These are phyloP conservation scores for Ottelia alismoides DNA, from an alignment of 106 monocot genomes.

Conservation along the genomic window DNA sequence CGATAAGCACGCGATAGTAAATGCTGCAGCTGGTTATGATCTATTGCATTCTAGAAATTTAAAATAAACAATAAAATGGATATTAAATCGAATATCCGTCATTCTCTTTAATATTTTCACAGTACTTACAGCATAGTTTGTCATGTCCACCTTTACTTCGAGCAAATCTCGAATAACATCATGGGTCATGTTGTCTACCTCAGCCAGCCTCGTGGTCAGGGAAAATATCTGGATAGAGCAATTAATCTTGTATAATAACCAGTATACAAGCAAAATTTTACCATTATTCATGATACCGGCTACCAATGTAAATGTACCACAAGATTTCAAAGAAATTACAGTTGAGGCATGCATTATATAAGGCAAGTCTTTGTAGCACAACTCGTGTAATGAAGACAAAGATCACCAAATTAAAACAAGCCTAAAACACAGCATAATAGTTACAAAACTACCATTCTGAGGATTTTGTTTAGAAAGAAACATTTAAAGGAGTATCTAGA, in stretches of 20 bases:
- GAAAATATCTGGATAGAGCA: slow-evolving; percentile 34
- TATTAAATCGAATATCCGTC: background rate
- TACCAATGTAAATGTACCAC: background rate
- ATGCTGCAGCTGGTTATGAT: slow-evolving; percentile 32
- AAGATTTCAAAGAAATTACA: background rate
- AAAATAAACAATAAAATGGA: background rate
- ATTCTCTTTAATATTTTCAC: background rate
- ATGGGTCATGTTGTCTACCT: slow-evolving; percentile 75
- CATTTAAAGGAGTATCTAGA: too few relatives aligned
- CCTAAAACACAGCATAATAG: background rate
- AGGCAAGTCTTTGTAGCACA: background rate
- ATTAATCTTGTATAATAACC: too few relatives aligned
- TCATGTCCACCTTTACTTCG: slow-evolving; percentile 70
- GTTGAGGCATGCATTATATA: background rate
- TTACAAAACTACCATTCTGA: background rate
- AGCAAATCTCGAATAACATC: slow-evolving; percentile 74
- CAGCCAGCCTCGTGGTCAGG: slow-evolving; percentile 53
- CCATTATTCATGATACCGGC: background rate
- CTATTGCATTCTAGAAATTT: slow-evolving; percentile 11
- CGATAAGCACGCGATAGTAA: slow-evolving; percentile 25
- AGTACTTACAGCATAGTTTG: slow-evolving; percentile 60
- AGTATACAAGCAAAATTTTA: background rate
- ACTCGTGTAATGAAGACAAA: background rate
- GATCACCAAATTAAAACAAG: background rate
- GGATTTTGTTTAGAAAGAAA: background rate